These are phyloP conservation scores for Fusarium cicatricum DNA, from an alignment of 2,329 filamentous ascomycete genomes.

Conservation along the genomic window DNA sequence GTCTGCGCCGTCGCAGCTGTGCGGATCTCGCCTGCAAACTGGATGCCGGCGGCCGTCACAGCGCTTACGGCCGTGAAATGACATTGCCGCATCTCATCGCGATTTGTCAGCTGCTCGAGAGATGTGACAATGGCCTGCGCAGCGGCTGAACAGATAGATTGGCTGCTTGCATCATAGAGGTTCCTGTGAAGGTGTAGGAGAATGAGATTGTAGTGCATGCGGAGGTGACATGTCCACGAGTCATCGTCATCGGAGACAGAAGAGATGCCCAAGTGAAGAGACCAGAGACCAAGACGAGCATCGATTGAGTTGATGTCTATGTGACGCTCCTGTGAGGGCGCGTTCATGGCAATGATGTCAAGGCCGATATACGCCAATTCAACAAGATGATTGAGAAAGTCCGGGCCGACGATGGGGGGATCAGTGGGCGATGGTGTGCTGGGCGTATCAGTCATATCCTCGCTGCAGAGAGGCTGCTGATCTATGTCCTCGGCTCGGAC, in stretches of 20 bases:
- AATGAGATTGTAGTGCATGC: slow-evolving; percentile 40
- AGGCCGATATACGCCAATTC: slow-evolving; percentile 37
- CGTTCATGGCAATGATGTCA: slow-evolving; percentile 33
- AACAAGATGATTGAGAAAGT: slow-evolving; percentile 37
- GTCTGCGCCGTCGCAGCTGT: slow-evolving; percentile 27
- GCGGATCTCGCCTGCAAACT: slow-evolving; percentile 38
- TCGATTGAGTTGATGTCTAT: slow-evolving; percentile 36
- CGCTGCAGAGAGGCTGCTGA: slow-evolving; percentile 26
- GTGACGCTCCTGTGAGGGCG: slow-evolving; percentile 22
- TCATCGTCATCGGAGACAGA: slow-evolving; percentile 35
- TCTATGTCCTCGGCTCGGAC: slow-evolving; percentile 39
- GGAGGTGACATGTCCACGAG: slow-evolving; percentile 33
- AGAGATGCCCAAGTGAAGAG: slow-evolving; percentile 36
- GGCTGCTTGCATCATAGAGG: slow-evolving; percentile 25
- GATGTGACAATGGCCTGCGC: slow-evolving; percentile 38
- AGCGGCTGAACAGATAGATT: slow-evolving; percentile 37
- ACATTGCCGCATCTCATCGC: slow-evolving; percentile 34
- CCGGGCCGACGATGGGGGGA: slow-evolving; percentile 10
- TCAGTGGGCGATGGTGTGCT: neutral
- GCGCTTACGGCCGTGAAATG: slow-evolving; percentile 40
- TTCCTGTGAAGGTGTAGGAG: slow-evolving; percentile 38
- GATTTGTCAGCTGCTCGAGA: slow-evolving; percentile 30
- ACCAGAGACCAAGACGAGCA: slow-evolving; percentile 37
- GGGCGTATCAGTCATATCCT: slow-evolving; percentile 33
- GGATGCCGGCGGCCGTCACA: slow-evolving; percentile 36